Conservation (phyloP, 345 rosid species). For the Boechera divaricarpa region DNA sequence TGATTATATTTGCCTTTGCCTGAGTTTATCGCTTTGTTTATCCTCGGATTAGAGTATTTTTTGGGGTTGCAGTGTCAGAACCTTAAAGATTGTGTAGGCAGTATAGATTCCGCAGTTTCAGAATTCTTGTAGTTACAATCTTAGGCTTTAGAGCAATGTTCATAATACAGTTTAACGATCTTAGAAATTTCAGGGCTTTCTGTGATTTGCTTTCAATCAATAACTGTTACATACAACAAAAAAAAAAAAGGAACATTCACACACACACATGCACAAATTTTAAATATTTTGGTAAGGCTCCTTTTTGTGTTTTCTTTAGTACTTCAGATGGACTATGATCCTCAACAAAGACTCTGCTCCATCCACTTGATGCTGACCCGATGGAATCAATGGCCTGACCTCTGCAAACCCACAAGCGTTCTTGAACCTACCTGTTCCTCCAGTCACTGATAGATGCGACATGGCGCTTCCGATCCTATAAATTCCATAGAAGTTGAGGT, state of each 20-base stretch:
- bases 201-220: conserved; percentile 22
- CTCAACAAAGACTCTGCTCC: conserved; percentile 84
- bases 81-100: background rate
- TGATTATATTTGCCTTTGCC: background rate
- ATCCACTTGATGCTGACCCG: conserved; percentile 68
- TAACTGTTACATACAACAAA: conserved; percentile 33
- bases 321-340: conserved; percentile 64
- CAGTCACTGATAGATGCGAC: conserved; percentile 81
- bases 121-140: background rate
- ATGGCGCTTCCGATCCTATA: conserved; percentile 72
- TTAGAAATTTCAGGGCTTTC: conserved; percentile 7
- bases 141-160: conserved; percentile 7
- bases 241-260: conserved; percentile 20
- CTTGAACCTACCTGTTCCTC: conserved; percentile 91
- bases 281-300: background rate
- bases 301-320: conserved; percentile 28
- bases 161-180: background rate
- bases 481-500: conserved; percentile 85
- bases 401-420: conserved; percentile 71
- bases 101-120: background rate
- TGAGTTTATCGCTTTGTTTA: background rate
- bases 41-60: background rate
- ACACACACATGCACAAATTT: conserved; percentile 38
- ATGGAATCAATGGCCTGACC: conserved; percentile 71
- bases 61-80: background rate